phyloP scores from a whole-genome alignment of 768 basidiomycete species.

The Lentinula detonsa region DNA sequence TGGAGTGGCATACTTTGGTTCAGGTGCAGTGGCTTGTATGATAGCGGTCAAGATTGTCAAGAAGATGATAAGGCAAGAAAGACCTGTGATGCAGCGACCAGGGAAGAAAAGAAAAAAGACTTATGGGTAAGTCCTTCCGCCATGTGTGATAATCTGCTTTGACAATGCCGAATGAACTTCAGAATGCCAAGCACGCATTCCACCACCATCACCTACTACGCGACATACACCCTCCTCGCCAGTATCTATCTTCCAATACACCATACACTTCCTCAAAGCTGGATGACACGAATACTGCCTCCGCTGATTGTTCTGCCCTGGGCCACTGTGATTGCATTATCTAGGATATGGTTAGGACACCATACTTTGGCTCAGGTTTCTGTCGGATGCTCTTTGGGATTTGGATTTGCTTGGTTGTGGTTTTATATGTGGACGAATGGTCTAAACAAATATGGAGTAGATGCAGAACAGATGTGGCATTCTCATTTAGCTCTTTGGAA shows the following conservation, averaged over 20 bases:
- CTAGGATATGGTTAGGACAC: conserved; percentile 71
- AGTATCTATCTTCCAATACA: conserved; percentile 56
- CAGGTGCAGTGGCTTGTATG: conserved; percentile 51
- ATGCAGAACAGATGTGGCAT: conserved; percentile 15
- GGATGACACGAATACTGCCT: conserved; percentile 33
- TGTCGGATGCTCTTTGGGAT: conserved; percentile 53
- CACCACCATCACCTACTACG: conserved; percentile 59
- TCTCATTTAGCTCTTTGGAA: not conserved
- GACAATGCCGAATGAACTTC: too few species aligned
- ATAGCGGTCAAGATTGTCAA: conserved; percentile 60
- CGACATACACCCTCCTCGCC: conserved; percentile 53
- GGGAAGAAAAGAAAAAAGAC: conserved; percentile 38
- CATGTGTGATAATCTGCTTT: not conserved
- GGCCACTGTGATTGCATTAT: conserved; percentile 49
- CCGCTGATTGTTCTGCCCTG: conserved; percentile 48
- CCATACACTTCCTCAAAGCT: conserved; percentile 36
- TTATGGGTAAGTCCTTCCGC: conserved; percentile 52
- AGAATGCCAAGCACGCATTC: conserved; percentile 88
- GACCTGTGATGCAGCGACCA: conserved; percentile 37
- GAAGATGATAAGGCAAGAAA: conserved; percentile 53
- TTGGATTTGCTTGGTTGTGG: conserved; percentile 47
- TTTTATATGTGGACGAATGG: conserved; percentile 52
- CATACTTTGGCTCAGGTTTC: conserved; percentile 68
- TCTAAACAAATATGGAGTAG: conserved; percentile 19
- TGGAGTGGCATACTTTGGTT: conserved; percentile 53